Conservation (phyloP, 1,139 yeast species). For the Saccharomyces hybrid region DNA sequence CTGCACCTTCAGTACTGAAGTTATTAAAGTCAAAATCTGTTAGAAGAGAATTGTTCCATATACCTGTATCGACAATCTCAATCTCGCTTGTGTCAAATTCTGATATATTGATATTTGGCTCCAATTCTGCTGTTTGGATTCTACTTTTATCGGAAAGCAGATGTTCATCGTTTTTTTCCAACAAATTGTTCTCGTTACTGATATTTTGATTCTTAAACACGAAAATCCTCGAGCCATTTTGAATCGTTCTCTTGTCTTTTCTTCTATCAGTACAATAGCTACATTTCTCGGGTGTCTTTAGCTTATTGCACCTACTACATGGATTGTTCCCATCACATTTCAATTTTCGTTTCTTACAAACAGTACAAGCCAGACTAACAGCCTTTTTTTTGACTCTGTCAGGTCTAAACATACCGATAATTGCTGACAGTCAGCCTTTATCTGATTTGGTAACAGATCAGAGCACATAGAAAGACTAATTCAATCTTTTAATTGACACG, state of each 20-base stretch:
- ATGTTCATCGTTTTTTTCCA: background rate
- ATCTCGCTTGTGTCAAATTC: background rate
- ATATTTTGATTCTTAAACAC: background rate
- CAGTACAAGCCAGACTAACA: background rate
- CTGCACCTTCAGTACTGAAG: no score
- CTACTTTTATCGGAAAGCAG: background rate
- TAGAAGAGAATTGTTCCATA: background rate
- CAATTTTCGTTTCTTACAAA: slow-evolving; percentile 1
- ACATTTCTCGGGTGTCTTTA: background rate
- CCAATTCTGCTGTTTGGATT: background rate
- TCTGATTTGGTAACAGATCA: no score
- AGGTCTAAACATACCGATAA: background rate
- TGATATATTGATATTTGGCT: background rate
- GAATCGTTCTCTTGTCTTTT: background rate
- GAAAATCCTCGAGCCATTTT: background rate
- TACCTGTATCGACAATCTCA: background rate
- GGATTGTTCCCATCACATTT: slow-evolving; percentile 3
- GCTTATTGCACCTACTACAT: background rate
- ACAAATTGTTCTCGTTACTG: background rate
- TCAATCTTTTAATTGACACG: no score
- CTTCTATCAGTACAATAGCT: background rate
- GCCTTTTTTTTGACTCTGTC: background rate
- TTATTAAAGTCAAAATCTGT: background rate
- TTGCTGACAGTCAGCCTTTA: background rate
- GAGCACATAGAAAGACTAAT: no score